Conservation (phyloP, 768 basidiomycete species). For the Amanita pallidorosea region DNA sequence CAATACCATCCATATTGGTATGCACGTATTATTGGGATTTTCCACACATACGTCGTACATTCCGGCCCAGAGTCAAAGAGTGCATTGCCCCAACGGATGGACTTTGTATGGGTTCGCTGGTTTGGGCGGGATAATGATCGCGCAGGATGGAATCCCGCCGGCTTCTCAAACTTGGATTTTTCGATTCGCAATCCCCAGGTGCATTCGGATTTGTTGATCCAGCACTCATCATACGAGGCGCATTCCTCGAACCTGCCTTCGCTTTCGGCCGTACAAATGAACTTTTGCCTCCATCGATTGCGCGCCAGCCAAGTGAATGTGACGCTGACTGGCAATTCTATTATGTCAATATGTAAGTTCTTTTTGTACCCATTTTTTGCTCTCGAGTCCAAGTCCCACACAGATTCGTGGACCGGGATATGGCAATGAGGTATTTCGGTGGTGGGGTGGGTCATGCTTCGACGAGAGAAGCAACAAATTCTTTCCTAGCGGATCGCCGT, state of each 20-base stretch:
- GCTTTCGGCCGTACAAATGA: background rate
- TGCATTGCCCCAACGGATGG: background rate
- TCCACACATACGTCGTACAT: conserved; percentile 17
- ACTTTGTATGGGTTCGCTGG: background rate
- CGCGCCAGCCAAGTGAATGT: too few relatives aligned
- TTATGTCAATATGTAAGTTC: too few relatives aligned
- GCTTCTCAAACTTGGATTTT: background rate
- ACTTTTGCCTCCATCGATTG: too few relatives aligned
- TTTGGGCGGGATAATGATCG: conserved; percentile 5
- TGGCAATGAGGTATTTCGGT: too few relatives aligned
- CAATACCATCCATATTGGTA: conserved; percentile 25
- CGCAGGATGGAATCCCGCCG: conserved; percentile 7
- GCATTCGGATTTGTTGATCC: conserved; percentile 1
- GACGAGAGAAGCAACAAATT: too few relatives aligned
- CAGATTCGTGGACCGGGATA: too few relatives aligned
- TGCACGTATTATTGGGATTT: conserved; percentile 18
- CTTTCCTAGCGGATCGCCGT: too few relatives aligned
- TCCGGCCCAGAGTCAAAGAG: background rate
- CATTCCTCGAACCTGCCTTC: background rate
- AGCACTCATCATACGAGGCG: background rate
- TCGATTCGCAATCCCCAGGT: background rate
- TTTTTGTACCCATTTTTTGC: too few relatives aligned
- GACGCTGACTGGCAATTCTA: too few relatives aligned
- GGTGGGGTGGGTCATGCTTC: too few relatives aligned
- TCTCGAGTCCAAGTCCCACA: too few relatives aligned